Base-by-base conservation (phyloP, 164 flowering plant species). In the Amborella trichopoda region DNA sequence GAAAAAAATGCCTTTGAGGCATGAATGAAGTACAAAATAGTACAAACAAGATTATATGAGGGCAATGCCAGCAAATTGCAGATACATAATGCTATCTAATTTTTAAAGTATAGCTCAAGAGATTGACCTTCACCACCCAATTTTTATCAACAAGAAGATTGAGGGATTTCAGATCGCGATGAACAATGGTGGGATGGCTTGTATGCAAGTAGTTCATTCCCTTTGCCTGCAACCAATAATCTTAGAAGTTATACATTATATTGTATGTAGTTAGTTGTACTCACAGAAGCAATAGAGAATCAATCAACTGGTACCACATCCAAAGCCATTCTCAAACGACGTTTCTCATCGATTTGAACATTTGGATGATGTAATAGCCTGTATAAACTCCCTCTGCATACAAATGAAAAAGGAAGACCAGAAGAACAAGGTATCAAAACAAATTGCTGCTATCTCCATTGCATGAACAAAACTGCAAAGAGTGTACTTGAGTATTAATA, bases 201-300 rank as follows among this genome's bases (percentile, higher is more conserved):
- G 95, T 82, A 62, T 93, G 99, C 76, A 93, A 68, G 68, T 82
- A 93, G 56, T 93, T 93, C 99, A 93, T 87, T 72, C 99, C 99
- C 65, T 81, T 93, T 53, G 94, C 96, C 99, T 93, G 77, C 60
- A 56, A 68, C 24, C 11, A 45, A 38, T 37, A 23, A 32, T n/a
- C 26, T n/a, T n/a, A n/a, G 9, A 38, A 38, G 37, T 33, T 16
- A 38, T 9, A 22, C 41, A 10, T 16, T n/a, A n/a, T n/a, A n/a
- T n/a, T n/a, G n/a, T n/a, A n/a, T n/a, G n/a, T n/a, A n/a, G n/a
- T n/a, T n/a, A n/a, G n/a, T n/a, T n/a, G n/a, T n/a, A n/a, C n/a
- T n/a, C n/a, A n/a, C n/a, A n/a, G n/a, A n/a, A n/a, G n/a, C n/a
- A n/a, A n/a, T n/a, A n/a, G n/a, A n/a, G n/a, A n/a, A n/a, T n/a